Base-by-base conservation (phyloP, 129 eudicot species). In the Lonicera japonica region DNA sequence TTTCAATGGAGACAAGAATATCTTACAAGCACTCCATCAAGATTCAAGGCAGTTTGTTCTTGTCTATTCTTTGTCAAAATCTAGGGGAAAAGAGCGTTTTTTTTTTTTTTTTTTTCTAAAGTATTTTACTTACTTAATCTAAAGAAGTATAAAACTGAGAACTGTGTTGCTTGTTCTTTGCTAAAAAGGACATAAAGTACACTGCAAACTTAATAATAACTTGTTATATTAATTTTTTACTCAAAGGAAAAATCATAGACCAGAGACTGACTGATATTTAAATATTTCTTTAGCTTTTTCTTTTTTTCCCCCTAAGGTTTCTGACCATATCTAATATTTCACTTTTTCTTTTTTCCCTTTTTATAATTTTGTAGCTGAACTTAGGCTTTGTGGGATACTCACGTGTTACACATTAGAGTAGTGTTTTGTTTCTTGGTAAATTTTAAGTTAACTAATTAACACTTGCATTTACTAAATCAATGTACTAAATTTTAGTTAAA, bases 21-120 rank as follows among this genome's bases (percentile, higher is more conserved):
- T 65, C 73, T 70, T 70, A 38, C 50, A 7, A 50, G 69, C 65
- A 72, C 75, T 68, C 68, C 43, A 64, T 64, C 56, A 24, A 51
- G 52, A 47, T 34, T 73, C 63, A 66, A 50, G 61, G 19, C 71
- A 20, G 3, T 39, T 46, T 59, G 46, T 64, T 58, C 45, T 58
- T 56, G 25, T 25, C 65, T 66, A 60, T 60, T 65, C 34, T 54
- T 73, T 59, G 73, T 51, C 19, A n/a, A 55, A 71, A 65, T 21
- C 18, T 25, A 36, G 54, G 54, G 60, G 24, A 25, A 64, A 17
- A 46, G 61, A 64, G 23, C 55, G 21, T 11, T 48, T 64, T 24
- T n/a, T 6, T 6, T 29, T 29, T 29, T 29, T 29, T 29, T 1
- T 1, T 29, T 29, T 29, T 29, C 36, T 6, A 12, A 1, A 3